Base-by-base conservation (phyloP, 352 stramenopile genomes). In the Plasmopara viticola region DNA sequence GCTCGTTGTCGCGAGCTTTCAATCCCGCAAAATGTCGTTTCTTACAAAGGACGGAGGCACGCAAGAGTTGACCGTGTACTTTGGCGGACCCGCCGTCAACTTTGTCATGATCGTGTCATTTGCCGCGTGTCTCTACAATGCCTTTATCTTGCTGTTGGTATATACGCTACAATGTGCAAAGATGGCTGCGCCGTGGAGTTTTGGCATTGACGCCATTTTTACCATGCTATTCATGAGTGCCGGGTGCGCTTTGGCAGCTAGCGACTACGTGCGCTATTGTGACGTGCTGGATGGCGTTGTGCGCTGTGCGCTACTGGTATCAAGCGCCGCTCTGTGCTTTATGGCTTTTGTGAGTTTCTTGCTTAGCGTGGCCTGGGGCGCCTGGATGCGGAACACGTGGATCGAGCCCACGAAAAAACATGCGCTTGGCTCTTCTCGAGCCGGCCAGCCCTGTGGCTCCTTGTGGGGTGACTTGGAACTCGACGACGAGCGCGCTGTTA, bases 241-340 rank as follows among this genome's bases (percentile, higher is more conserved):
- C 9, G 78, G 70, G 25, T 84, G 70, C 41, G 72, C 70, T 8
- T 58, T 90, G 17, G 76, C 76, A 1, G 78, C 70, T 20, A 76
- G 68, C 39, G 78, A 90, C 60, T 90, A 86, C 51, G 62, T 86
- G 38, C 72, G 64, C 28, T 84, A 87, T 61, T 90, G 78, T 51
- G 51, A 70, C 50, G 45, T 56, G 12, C 43, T 86, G 34, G 38
- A 52, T 33, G 56, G 53, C 25, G 56, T 61, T n/a, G 75, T 86
- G 2, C 61, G 71, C 56, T 89, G 78, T 48, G 63, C 58, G 34
- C 47, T 74, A 25, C 44, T 89, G 42, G 70, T 72, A 17, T 66
- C 70, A 6, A 66, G 63, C 17, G 72, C 64, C 0, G 74, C 62
- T 47, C 69, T 89, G 47, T 82, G 67, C 47, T 75, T 89, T 44